Evolutionary conservation across 768 basidiomycete genomes (phyloP).

Genomic region (Tephrocybe sp.): DNA sequence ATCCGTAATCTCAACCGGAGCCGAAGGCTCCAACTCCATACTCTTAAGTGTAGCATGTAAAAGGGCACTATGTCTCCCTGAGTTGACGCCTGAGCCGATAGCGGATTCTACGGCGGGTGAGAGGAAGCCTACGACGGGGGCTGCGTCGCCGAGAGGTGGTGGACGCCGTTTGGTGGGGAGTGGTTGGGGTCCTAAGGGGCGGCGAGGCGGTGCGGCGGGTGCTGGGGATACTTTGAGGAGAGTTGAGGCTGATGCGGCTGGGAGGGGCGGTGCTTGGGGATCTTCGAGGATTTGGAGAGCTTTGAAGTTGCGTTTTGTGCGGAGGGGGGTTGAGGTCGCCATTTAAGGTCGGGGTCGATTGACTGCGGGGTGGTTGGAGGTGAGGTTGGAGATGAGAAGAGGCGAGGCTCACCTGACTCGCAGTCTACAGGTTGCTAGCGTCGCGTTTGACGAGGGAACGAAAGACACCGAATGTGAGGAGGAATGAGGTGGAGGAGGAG

Average conservation of each 20-base stretch:
- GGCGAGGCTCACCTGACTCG: too few species aligned
- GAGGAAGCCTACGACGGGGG: constrained; percentile 26
- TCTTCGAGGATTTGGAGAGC: constrained; percentile 65
- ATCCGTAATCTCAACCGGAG: constrained; percentile 72
- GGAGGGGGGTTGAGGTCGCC: constrained; percentile 42
- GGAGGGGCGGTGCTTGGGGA: constrained; percentile 31
- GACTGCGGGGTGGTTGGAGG: too few species aligned
- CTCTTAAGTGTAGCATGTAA: constrained; percentile 82
- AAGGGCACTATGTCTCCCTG: constrained; percentile 54
- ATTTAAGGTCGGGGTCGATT: too few species aligned
- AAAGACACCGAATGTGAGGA: too few species aligned
- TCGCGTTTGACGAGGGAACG: too few species aligned
- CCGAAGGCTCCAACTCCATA: constrained; percentile 79
- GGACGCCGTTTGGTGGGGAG: constrained; percentile 47
- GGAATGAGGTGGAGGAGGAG: too few species aligned
- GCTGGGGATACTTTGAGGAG: constrained; percentile 35
- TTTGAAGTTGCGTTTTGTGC: constrained; percentile 93
- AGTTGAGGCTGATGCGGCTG: constrained; percentile 25
- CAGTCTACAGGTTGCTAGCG: too few species aligned
- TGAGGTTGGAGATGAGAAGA: too few species aligned
- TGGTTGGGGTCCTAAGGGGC: constrained; percentile 11
- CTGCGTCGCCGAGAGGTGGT: constrained; percentile 58
- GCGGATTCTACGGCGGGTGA: constrained; percentile 14
- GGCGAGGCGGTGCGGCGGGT: constrained; percentile 27
- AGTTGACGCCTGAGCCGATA: constrained; percentile 14